phyloP scores from a whole-genome alignment of 2,329 filamentous ascomycete species.

The Epichloe sp. region DNA sequence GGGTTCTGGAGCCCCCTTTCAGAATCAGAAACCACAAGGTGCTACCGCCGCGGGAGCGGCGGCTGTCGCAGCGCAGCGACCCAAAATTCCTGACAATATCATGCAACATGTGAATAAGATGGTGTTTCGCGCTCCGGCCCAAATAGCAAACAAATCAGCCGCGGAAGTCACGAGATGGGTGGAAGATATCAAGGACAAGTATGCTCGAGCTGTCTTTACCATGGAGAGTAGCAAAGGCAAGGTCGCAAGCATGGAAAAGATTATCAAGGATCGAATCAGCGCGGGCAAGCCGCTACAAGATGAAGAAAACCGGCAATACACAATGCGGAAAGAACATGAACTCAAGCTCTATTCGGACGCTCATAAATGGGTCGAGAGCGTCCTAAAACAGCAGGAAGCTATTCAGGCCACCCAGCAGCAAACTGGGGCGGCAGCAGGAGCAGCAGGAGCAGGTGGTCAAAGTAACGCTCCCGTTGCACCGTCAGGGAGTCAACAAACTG shows the following conservation, averaged over 20 bases:
- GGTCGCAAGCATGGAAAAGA: conserved; percentile 28
- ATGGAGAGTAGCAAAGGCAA: conserved; percentile 34
- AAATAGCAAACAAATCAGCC: conserved; percentile 27
- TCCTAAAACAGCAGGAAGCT: conserved; percentile 32
- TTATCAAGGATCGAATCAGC: conserved; percentile 28
- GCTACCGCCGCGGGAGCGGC: background rate
- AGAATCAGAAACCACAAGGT: conserved; percentile 11
- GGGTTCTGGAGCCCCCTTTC: conserved; percentile 6
- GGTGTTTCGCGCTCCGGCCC: conserved; percentile 30
- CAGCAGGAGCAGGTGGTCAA: conserved; percentile 7
- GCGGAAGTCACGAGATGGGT: conserved; percentile 36
- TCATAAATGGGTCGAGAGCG: conserved; percentile 32
- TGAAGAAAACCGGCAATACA: conserved; percentile 33
- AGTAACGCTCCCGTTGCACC: conserved; percentile 13
- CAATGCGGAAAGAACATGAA: conserved; percentile 29
- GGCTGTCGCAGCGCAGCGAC: conserved; percentile 12
- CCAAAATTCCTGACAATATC: conserved; percentile 29
- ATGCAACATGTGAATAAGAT: conserved; percentile 34
- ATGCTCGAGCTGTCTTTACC: conserved; percentile 32
- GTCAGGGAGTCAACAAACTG: conserved; percentile 13
- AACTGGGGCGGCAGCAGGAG: background rate
- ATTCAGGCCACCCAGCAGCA: conserved; percentile 16
- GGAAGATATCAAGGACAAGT: conserved; percentile 32
- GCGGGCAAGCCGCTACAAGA: conserved; percentile 30
- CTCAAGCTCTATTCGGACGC: conserved; percentile 34